Percentiles rank a stretch among this genome's conserved stretches.
Conservation (phyloP, 2,329 filamentous ascomycete genomes). For the Blastomyces parvus region DNA sequence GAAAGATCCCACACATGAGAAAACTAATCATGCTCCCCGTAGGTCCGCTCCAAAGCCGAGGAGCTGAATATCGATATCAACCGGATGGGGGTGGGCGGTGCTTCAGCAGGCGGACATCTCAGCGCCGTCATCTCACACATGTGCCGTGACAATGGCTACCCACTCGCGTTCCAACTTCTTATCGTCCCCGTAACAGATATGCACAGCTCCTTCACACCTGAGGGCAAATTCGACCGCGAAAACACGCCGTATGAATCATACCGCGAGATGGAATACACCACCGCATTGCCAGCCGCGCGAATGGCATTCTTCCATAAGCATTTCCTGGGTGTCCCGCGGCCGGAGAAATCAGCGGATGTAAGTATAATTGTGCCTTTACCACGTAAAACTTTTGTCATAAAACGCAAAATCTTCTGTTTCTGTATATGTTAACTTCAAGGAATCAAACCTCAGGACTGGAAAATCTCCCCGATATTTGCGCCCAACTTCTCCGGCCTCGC, state of each 20-base stretch:
- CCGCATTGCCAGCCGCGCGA: conserved; percentile 27
- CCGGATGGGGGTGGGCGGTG: conserved; percentile 31
- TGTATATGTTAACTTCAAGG: neutral
- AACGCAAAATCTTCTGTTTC: neutral
- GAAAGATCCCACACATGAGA: no score
- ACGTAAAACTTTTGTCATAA: no score
- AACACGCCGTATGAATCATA: conserved; percentile 33
- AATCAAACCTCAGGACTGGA: conserved; percentile 29
- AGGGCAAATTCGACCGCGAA: conserved; percentile 27
- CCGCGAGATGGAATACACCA: conserved; percentile 31
- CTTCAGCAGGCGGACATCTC: conserved; percentile 34
- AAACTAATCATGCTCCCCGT: conserved; percentile 5
- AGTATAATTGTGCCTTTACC: no score
- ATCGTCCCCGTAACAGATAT: conserved; percentile 31
- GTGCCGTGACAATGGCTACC: conserved; percentile 30
- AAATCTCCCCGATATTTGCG: conserved; percentile 34
- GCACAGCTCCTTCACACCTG: conserved; percentile 28
- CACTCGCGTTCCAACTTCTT: conserved; percentile 30
- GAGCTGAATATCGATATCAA: conserved; percentile 29
- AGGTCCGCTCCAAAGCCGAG: conserved; percentile 27
- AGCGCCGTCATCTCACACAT: conserved; percentile 32
- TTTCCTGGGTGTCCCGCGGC: conserved; percentile 32
- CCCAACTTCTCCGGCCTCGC: conserved; percentile 29
- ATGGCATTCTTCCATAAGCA: conserved; percentile 34
- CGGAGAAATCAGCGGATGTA: conserved; percentile 27